Conservation (phyloP, 345 rosid species). For the Lepidium africanum region DNA sequence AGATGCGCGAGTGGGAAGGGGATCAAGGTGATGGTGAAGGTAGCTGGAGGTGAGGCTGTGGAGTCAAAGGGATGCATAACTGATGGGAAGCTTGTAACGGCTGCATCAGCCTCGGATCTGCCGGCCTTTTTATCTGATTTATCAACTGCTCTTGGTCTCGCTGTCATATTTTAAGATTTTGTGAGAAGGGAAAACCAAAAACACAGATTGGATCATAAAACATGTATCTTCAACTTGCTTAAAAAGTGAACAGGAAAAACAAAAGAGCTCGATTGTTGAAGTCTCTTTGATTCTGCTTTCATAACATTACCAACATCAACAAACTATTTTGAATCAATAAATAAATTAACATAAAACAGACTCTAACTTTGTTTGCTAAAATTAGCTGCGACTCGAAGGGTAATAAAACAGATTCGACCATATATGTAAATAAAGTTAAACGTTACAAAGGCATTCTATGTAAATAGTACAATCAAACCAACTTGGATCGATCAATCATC, state of each 20-base stretch:
- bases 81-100: slow-evolving; percentile 42
- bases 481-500: slow-evolving; percentile 24
- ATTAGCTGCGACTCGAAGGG: not conserved
- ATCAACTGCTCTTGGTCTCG: slow-evolving; percentile 29
- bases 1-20: slow-evolving; percentile 32
- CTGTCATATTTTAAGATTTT: slow-evolving; percentile 29
- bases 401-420: not conserved
- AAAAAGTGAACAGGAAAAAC: not conserved
- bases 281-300: not conserved
- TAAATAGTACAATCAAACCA: slow-evolving; percentile 27
- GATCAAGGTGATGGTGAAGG: slow-evolving; percentile 40
- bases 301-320: no score
- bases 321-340: not conserved
- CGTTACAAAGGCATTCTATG: slow-evolving; percentile 21
- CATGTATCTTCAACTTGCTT: not conserved
- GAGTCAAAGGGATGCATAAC: slow-evolving; percentile 31
- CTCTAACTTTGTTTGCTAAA: not conserved
- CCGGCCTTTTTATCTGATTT: slow-evolving; percentile 33
- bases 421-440: slow-evolving; percentile 1
- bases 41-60: slow-evolving; percentile 37
- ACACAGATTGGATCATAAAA: not conserved
- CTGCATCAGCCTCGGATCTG: slow-evolving; percentile 34
- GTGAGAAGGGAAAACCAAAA: not conserved
- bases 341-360: not conserved
- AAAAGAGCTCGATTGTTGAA: not conserved